Percentiles rank a stretch among this genome's conserved stretches.
phyloP scores from a whole-genome alignment of 305 asterid species.

The Withania somnifera region DNA sequence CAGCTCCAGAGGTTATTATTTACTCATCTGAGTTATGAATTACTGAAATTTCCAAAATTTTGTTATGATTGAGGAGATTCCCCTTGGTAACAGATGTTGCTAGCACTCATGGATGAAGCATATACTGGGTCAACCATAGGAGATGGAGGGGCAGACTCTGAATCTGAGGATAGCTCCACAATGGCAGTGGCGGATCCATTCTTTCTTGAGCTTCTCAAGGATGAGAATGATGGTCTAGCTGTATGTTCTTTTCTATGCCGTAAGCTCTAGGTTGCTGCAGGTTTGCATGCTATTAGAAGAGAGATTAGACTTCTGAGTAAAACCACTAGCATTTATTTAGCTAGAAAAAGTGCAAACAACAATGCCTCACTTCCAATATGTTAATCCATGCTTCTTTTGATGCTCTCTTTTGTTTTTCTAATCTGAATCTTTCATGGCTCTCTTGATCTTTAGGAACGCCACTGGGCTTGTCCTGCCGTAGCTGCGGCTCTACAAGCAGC shows the following conservation, averaged over 20 bases:
- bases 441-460: constrained; percentile 62
- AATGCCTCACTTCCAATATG: background rate
- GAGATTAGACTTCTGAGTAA: background rate
- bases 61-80: constrained; percentile 6
- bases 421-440: background rate
- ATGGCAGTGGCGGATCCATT: constrained; percentile 67
- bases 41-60: background rate
- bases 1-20: constrained; percentile 77
- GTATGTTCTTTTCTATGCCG: constrained; percentile 44
- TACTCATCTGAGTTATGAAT: constrained; percentile 7
- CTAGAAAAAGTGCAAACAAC: background rate
- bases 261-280: background rate
- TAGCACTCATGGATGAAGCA: constrained; percentile 96
- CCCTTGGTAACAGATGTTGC: constrained; percentile 58
- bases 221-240: constrained; percentile 94
- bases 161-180: constrained; percentile 75
- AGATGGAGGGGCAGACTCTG: constrained; percentile 91
- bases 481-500: constrained; percentile 69
- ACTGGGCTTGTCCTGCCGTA: constrained; percentile 93
- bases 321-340: background rate
- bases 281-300: background rate
- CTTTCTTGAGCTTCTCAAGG: constrained; percentile 95
- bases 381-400: background rate
- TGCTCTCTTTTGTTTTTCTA: background rate
- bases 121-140: constrained; percentile 92